Base-by-base conservation (phyloP, 2,329 filamentous ascomycete genomes). In the Xylaria sp. region DNA sequence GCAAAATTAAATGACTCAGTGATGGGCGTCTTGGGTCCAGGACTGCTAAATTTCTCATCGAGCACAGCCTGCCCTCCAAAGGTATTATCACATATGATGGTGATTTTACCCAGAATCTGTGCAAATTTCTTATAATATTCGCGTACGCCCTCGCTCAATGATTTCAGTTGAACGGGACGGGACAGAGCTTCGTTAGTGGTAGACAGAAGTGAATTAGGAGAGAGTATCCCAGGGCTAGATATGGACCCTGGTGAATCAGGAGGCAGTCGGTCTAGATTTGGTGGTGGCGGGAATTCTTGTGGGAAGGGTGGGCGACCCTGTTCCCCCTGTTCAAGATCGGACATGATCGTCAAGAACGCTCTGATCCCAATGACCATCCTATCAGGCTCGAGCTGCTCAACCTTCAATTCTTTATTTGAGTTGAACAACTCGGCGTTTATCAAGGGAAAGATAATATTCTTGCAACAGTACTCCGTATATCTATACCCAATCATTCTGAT, bases 311-410 rank as follows among this genome's bases (percentile, higher is more conserved):
- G 96, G 28, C 87, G 87, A 13, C 91, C 88, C 71, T 90, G 87
- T 58, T 94, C 91, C 32, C 91, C 91, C 72, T 92, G 95, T 80
- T 99, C 96, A 32, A 98, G 84, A 79, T 99, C 96, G 0, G 92
- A 88, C 89, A 99, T 95, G 74, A 98, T 94, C 39, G 92, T 93
- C 34, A 99, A 85, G 78, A 98, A 99, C 2, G 96, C 93, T 71
- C 94, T 89, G 71, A 99, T 99, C 2, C 94, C 96, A 74, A 99
- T 92, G n/a, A 98, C 95, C 82, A 98, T 97, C 75, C 93, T 92
- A 78, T 99, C 97, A 0, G 97, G 96, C 71, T 99, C 96, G 70
- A 99, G 87, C 77, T 97, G 93, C 77, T 98, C 96, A 34, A 98
- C 92, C 77, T 90, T 94, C 51, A 96, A 83, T 54, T 97, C 93